Conservation (phyloP, 306 rosid species). For the Begonia peltatifolia region DNA sequence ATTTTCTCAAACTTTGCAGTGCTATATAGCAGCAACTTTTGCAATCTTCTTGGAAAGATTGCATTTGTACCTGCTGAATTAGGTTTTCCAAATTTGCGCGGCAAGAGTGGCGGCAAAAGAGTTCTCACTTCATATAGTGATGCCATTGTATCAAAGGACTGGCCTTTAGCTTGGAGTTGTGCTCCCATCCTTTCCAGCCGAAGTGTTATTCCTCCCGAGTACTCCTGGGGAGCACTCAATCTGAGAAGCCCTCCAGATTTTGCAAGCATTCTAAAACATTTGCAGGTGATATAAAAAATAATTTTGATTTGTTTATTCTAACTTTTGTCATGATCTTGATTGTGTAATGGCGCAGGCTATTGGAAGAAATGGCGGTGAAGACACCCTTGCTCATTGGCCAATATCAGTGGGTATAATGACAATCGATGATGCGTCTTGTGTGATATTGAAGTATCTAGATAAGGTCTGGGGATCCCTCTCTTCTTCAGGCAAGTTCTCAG, state of each 20-base stretch:
- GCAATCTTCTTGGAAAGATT: slow-evolving; percentile 72
- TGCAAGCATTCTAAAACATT: slow-evolving; percentile 66
- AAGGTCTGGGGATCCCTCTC: slow-evolving; percentile 78
- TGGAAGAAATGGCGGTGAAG: slow-evolving; percentile 89
- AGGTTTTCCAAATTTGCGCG: slow-evolving; percentile 66
- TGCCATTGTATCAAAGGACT: slow-evolving; percentile 73
- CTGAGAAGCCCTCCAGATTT: slow-evolving; percentile 82
- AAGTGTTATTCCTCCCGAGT: slow-evolving; percentile 66
- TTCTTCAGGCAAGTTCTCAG: slow-evolving; percentile 44
- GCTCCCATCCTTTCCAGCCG: slow-evolving; percentile 73
- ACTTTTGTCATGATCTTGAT: slow-evolving; percentile 6
- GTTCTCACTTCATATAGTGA: slow-evolving; percentile 73
- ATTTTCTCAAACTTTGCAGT: slow-evolving; percentile 79
- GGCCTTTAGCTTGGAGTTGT: slow-evolving; percentile 97
- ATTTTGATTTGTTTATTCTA: background rate
- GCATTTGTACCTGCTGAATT: slow-evolving; percentile 80
- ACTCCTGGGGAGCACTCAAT: slow-evolving; percentile 83
- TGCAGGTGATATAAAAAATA: slow-evolving; percentile 36
- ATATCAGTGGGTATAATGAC: slow-evolving; percentile 57
- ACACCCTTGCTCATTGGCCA: slow-evolving; percentile 97
- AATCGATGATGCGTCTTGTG: slow-evolving; percentile 79
- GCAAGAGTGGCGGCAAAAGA: slow-evolving; percentile 62
- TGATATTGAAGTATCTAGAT: slow-evolving; percentile 72
- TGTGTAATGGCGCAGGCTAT: slow-evolving; percentile 33
- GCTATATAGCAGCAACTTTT: slow-evolving; percentile 70